Evolutionary conservation across 805 yeast genomes (phyloP), one percentile per base, ranked within the genome.

Genomic region (Blastobotrys terrestris): DNA sequence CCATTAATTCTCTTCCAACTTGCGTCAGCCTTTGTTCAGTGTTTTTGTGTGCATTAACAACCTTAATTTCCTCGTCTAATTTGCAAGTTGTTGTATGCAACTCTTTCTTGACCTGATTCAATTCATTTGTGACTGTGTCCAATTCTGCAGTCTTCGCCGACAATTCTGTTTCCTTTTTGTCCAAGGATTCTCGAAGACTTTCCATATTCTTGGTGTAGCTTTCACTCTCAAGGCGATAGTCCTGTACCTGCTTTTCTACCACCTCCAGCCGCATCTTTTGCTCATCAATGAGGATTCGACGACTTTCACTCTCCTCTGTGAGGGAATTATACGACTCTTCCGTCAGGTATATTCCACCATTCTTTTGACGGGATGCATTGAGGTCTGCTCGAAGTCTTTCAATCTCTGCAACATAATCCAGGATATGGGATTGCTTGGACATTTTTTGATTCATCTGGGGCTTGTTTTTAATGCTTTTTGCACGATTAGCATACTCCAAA

Each of bases 401-500:
- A 67, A 79, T 75, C 70, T 85, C 77, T 59, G 73, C 63, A 63
- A 77, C 71, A 68, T 77, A 73, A 63, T 84, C 78, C 62, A 75
- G 65, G 61, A 83, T 64, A 62, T 78, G 58, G 64, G 78, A 60
- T 67, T 81, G 75, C 69, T 85, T 77, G 59, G 87, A 60, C 77
- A 87, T 66, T 39, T 77, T 73, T 51, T 78, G 80, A 11, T 83
- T 83, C 44, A 78, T 67, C 71, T 87, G 86, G 2, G 87, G 86
- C 60, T 76, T 79, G 62, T 83, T 84, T 60, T 79, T 80, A 52
- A 89, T 87, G 58, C 80, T 83, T 57, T 87, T 86, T 0, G 96
- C 96, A 55, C 89, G 83, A 52, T 82, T 80, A 2, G 96, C 96
- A 66, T 89, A 89, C 57, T 87, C 91, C 50, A 89, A 72, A 0